Conservation (phyloP, 2,329 filamentous ascomycete genomes). For the Alternaria rosae region DNA sequence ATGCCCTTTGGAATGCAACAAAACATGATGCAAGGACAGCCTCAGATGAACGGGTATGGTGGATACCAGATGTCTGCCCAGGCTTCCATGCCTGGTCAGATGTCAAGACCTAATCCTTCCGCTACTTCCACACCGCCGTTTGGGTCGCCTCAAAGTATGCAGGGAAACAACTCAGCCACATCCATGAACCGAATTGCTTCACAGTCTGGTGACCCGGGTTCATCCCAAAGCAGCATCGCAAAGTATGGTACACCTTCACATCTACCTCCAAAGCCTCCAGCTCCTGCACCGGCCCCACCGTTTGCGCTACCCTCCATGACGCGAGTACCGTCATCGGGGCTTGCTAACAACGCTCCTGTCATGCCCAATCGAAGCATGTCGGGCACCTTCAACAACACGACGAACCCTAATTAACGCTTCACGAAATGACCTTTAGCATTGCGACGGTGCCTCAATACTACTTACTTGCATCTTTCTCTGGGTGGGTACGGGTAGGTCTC, state of each 20-base stretch:
- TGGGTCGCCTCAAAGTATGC: constrained; percentile 39
- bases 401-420: constrained; percentile 26
- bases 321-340: constrained; percentile 27
- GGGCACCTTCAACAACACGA: constrained; percentile 15
- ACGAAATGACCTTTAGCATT: constrained; percentile 35
- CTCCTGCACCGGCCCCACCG: constrained; percentile 46
- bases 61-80: constrained; percentile 35
- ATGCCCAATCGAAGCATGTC: constrained; percentile 15
- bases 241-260: constrained; percentile 64
- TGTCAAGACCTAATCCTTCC: constrained; percentile 41
- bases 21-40: constrained; percentile 38
- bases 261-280: constrained; percentile 63
- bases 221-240: constrained; percentile 57
- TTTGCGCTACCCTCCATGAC: constrained; percentile 31
- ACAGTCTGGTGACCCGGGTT: constrained; percentile 28
- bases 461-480: constrained; percentile 19
- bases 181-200: constrained; percentile 36
- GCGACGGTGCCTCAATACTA: constrained; percentile 33
- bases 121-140: constrained; percentile 36
- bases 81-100: constrained; percentile 32
- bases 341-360: constrained; percentile 17
- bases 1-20: constrained; percentile 44
- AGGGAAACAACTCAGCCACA: constrained; percentile 25
- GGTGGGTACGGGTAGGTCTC: constrained; percentile 5
- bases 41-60: constrained; percentile 44